Conservation (phyloP, 805 yeast genomes). For the Cyberlindnera petersonii region DNA sequence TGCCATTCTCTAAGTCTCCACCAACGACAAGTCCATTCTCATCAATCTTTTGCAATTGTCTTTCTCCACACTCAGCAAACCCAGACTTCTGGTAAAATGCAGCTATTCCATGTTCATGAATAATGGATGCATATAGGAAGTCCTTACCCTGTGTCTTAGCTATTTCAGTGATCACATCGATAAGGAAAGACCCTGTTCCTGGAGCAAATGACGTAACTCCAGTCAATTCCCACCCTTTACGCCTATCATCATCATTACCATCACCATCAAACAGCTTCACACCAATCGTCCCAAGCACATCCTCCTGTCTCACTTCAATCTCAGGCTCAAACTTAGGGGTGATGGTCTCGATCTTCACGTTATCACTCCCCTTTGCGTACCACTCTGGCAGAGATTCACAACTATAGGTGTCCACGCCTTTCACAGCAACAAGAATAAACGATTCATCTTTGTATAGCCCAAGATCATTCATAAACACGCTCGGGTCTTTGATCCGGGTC, state of each 20-base stretch:
- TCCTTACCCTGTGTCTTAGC: conserved; percentile 2
- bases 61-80: conserved; percentile 15
- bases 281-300: conserved; percentile 21
- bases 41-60: conserved; percentile 12
- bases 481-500: conserved; percentile 17
- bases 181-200: conserved; percentile 21
- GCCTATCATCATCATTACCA: not conserved
- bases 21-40: conserved; percentile 19
- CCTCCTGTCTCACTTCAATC: not conserved
- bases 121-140: conserved; percentile 15
- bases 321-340: conserved; percentile 4
- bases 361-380: not conserved
- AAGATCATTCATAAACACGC: conserved; percentile 17
- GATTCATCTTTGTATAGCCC: conserved; percentile 19
- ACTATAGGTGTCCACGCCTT: not conserved
- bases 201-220: conserved; percentile 21
- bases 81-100: conserved; percentile 20
- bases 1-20: conserved; percentile 19
- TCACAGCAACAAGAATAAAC: conserved; percentile 16
- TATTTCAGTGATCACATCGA: conserved; percentile 4
- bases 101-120: conserved; percentile 20
- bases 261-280: conserved; percentile 7
- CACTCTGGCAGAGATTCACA: not conserved
- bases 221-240: conserved; percentile 20
- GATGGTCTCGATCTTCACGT: conserved; percentile 3